phyloP scores from a whole-genome alignment of 768 basidiomycete species.

The Rubroboletus satanas region DNA sequence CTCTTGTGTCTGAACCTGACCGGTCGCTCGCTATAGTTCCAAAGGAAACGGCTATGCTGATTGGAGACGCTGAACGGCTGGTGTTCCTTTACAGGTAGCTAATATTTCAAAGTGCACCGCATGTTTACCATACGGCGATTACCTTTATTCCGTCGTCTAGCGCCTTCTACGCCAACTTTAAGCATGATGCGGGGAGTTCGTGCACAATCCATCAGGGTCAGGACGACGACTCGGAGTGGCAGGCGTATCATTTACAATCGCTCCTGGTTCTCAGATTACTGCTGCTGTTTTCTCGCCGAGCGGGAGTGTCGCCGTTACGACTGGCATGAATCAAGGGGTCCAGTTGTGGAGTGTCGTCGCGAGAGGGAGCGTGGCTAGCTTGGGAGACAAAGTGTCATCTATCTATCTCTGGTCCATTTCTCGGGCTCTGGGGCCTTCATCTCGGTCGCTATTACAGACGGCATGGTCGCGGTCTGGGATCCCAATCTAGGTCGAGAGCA shows the following conservation, averaged over 20 bases:
- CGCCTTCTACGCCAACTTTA: slow-evolving; percentile 7
- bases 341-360: slow-evolving; percentile 16
- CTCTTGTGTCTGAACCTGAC: neutral
- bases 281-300: slow-evolving; percentile 16
- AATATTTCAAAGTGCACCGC: slow-evolving; percentile 12
- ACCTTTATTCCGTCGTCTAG: slow-evolving; percentile 7
- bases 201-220: slow-evolving; percentile 7
- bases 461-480: slow-evolving; percentile 13
- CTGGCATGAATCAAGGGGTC: slow-evolving; percentile 7
- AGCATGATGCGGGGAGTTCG: slow-evolving; percentile 7
- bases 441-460: slow-evolving; percentile 6
- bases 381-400: slow-evolving; percentile 8
- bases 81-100: slow-evolving; percentile 10
- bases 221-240: neutral
- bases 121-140: slow-evolving; percentile 13
- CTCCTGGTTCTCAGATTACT: neutral
- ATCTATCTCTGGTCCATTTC: slow-evolving; percentile 8
- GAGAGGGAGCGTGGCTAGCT: slow-evolving; percentile 9
- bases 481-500: slow-evolving; percentile 10
- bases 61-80: slow-evolving; percentile 10
- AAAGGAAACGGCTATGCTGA: neutral
- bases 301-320: slow-evolving; percentile 9
- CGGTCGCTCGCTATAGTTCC: slow-evolving; percentile 1
- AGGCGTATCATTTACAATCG: slow-evolving; percentile 4
- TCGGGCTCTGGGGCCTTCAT: slow-evolving; percentile 9